Percentiles rank a stretch among this genome's conserved stretches.
These are phyloP conservation scores for Paspalum notatum DNA, from an alignment of 176 grass and related monocot genomes.

Conservation along the genomic window DNA sequence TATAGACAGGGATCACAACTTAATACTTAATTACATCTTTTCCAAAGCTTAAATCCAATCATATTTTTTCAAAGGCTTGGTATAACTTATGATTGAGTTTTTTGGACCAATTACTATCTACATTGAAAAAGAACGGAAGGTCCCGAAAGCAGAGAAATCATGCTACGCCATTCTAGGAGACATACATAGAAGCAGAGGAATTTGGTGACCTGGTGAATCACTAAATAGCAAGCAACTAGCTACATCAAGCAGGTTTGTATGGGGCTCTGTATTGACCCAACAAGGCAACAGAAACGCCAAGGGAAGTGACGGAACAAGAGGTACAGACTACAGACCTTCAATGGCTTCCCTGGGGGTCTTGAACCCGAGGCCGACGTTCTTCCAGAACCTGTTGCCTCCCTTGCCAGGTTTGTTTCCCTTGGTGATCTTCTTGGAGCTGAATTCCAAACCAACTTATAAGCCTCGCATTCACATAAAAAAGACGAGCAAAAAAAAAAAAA, in stretches of 20 bases:
- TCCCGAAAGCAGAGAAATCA: neutral
- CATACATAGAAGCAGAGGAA: neutral
- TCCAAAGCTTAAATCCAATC: neutral
- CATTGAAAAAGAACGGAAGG: neutral
- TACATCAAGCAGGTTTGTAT: neutral
- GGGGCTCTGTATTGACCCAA: neutral
- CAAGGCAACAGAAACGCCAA: neutral
- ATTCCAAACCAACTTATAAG: conserved; percentile 1
- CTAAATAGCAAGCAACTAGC: neutral
- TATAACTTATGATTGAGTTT: neutral
- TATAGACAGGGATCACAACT: neutral
- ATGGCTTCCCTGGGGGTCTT: conserved; percentile 42
- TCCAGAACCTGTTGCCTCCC: conserved; percentile 46
- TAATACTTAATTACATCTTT: neutral
- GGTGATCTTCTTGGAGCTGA: conserved; percentile 25
- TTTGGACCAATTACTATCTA: neutral
- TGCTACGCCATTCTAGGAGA: neutral
- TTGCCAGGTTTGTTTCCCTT: conserved; percentile 43
- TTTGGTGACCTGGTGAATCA: neutral
- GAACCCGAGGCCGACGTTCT: conserved; percentile 42
- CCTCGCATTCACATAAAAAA: neutral
- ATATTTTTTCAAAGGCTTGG: neutral
- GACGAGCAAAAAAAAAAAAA: neutral
- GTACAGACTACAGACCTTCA: conserved; percentile 3
- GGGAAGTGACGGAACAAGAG: neutral